Conservation (phyloP, 768 basidiomycete species). For the Phanerodontia chrysosporium region DNA sequence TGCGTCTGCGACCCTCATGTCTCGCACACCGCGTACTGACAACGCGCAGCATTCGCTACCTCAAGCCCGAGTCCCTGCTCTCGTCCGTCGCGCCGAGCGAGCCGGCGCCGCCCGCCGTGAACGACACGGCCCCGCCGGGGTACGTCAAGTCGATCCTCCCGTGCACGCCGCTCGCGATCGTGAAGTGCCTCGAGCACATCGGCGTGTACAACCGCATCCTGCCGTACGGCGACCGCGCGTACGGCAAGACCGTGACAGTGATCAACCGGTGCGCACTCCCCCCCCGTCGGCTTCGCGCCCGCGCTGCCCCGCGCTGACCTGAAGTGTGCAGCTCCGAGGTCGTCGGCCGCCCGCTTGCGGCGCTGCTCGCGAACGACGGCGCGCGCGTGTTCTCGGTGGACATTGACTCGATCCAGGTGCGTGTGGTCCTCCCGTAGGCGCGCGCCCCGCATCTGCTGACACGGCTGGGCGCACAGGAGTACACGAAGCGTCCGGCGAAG, state of each 20-base stretch:
- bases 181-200: slow-evolving; percentile 87
- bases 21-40: background rate
- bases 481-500: slow-evolving; percentile 79
- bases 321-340: slow-evolving; percentile 73
- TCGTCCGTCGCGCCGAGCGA: slow-evolving; percentile 36
- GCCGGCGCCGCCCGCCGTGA: slow-evolving; percentile 29
- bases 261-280: slow-evolving; percentile 74
- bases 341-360: slow-evolving; percentile 94
- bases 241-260: slow-evolving; percentile 88
- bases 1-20: slow-evolving; percentile 31
- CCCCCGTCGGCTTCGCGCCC: background rate
- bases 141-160: slow-evolving; percentile 96
- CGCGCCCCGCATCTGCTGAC: background rate
- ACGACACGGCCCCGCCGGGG: slow-evolving; percentile 70
- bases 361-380: slow-evolving; percentile 92
- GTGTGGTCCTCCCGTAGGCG: background rate
- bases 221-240: slow-evolving; percentile 91
- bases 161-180: slow-evolving; percentile 94
- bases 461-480: slow-evolving; percentile 51
- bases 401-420: slow-evolving; percentile 86
- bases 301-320: background rate
- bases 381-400: slow-evolving; percentile 94
- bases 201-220: slow-evolving; percentile 93
- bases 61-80: slow-evolving; percentile 70
- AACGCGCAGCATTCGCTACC: slow-evolving; percentile 79